A percentile compares a stretch with the other conserved stretches of the same genome.
These are phyloP conservation scores for Mycena crocata DNA, from an alignment of 768 basidiomycete genomes.

Conservation along the genomic window DNA sequence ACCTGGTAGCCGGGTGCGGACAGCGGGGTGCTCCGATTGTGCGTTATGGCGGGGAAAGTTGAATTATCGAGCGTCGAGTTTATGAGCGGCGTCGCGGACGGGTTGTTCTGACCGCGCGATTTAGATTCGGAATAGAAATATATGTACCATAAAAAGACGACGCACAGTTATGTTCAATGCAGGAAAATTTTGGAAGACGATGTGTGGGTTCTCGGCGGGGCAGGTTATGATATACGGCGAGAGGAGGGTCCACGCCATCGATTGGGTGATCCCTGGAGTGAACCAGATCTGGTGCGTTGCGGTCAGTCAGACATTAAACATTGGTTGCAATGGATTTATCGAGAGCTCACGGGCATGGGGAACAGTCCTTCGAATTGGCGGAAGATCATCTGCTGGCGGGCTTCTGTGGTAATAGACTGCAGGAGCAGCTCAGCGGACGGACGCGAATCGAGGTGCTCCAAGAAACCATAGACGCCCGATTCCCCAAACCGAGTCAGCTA, in stretches of 20 bases:
- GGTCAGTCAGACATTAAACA: neutral
- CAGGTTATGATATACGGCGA: conserved; percentile 64
- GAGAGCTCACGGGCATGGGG: conserved; percentile 62
- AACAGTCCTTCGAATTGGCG: conserved; percentile 71
- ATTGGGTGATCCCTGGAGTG: conserved; percentile 67
- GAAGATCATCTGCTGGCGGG: conserved; percentile 75
- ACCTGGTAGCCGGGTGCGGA: conserved; percentile 58
- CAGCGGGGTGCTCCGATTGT: conserved; percentile 62
- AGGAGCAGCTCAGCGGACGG: conserved; percentile 62
- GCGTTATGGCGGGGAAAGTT: conserved; percentile 61
- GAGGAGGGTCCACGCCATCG: conserved; percentile 72
- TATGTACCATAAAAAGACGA: conserved; percentile 23
- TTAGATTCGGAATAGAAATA: neutral
- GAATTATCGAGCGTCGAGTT: conserved; percentile 46
- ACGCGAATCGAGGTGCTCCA: conserved; percentile 71
- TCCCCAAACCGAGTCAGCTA: conserved; percentile 66
- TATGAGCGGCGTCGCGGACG: conserved; percentile 39
- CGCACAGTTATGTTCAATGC: conserved; percentile 59
- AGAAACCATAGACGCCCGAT: conserved; percentile 71
- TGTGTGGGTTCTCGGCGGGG: conserved; percentile 61
- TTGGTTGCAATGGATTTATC: neutral
- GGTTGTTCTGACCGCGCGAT: conserved; percentile 43
- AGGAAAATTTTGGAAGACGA: conserved; percentile 70
- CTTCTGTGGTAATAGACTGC: conserved; percentile 71
- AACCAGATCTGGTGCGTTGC: conserved; percentile 51